phyloP scores from a whole-genome alignment of 2,329 filamentous ascomycete species.

The Atkinsonella hypoxylon region DNA sequence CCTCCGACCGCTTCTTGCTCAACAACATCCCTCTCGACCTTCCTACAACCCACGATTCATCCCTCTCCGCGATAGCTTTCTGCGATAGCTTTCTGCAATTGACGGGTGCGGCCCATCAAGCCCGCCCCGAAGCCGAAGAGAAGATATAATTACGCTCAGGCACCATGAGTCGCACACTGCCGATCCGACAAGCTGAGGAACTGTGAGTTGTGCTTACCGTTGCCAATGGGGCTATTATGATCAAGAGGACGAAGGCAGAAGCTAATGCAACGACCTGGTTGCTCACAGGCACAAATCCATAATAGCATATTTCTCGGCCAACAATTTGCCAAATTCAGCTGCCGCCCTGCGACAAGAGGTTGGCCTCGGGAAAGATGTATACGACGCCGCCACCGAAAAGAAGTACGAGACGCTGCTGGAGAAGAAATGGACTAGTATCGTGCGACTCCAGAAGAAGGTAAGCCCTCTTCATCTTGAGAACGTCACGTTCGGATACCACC shows the following conservation, averaged over 20 bases:
- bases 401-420: constrained; percentile 91
- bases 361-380: constrained; percentile 54
- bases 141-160: neutral
- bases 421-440: constrained; percentile 98
- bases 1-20: constrained; percentile 6
- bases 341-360: constrained; percentile 65
- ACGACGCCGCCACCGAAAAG: constrained; percentile 73
- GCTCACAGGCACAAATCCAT: constrained; percentile 73
- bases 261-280: neutral
- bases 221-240: constrained; percentile 1
- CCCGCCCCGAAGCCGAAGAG: neutral
- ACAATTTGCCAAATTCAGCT: constrained; percentile 58
- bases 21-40: neutral
- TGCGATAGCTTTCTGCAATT: neutral
- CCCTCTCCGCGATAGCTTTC: neutral
- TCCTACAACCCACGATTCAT: neutral
- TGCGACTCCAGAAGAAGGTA: constrained; percentile 91
- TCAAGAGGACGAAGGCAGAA: neutral
- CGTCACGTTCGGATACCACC: neutral
- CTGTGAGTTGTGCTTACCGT: constrained; percentile 46
- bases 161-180: constrained; percentile 62
- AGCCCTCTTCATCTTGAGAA: constrained; percentile 9
- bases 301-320: constrained; percentile 72
- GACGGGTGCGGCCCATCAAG: constrained; percentile 3
- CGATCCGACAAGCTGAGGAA: constrained; percentile 74